Conservation (phyloP, 495 filamentous ascomycete species). For the Bombardia bombarda region DNA sequence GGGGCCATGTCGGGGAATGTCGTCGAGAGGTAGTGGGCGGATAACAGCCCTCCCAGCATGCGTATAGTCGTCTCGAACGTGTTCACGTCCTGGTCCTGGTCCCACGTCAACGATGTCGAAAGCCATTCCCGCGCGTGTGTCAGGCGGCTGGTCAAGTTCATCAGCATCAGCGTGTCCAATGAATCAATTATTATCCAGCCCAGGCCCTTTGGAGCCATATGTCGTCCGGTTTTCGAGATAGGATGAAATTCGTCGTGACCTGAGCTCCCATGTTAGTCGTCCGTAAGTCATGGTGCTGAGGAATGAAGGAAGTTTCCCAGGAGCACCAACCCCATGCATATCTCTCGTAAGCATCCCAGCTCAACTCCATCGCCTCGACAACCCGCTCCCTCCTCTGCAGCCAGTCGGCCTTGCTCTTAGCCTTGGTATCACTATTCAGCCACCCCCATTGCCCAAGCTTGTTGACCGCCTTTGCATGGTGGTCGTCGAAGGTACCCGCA, state of each 20-base stretch:
- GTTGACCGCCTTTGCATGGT: conserved; percentile 20
- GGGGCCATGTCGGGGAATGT: conserved; percentile 60
- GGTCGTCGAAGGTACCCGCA: conserved; percentile 43
- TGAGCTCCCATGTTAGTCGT: conserved; percentile 21
- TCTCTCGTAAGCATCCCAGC: conserved; percentile 87
- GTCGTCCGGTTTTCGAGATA: conserved; percentile 62
- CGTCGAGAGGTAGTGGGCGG: conserved; percentile 86
- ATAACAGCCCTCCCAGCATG: conserved; percentile 91
- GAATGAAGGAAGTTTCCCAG: neutral
- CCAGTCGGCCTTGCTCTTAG: conserved; percentile 54
- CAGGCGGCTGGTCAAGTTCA: conserved; percentile 89
- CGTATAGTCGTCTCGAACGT: conserved; percentile 98
- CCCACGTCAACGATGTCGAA: conserved; percentile 68
- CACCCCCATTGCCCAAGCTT: conserved; percentile 34
- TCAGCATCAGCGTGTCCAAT: conserved; percentile 92
- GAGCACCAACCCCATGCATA: conserved; percentile 80
- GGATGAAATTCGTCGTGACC: conserved; percentile 84
- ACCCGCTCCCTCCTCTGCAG: conserved; percentile 68
- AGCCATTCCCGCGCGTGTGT: conserved; percentile 87
- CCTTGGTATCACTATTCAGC: conserved; percentile 27
- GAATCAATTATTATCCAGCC: conserved; percentile 99
- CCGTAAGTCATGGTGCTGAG: neutral
- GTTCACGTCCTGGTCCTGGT: conserved; percentile 91
- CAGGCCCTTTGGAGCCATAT: conserved; percentile 77
- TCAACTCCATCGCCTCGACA: conserved; percentile 80